These are phyloP conservation scores for Coelastrella sp. DNA, from an alignment of 139 green algal genomes.

Conservation along the genomic window DNA sequence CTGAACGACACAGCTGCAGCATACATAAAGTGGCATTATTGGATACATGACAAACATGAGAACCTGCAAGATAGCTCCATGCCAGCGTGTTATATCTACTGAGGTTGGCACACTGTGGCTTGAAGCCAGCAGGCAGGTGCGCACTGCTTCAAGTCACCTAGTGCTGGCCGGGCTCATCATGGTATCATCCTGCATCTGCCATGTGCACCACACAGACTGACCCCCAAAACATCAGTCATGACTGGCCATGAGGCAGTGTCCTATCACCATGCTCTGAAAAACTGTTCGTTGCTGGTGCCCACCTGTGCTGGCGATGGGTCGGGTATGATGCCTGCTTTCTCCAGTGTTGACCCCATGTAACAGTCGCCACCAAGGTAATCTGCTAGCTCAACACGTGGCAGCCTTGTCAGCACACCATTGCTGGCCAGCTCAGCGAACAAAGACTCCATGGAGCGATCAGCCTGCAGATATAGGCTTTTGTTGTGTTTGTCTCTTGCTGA, in stretches of 20 bases:
- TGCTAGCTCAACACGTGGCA: constrained; percentile 7
- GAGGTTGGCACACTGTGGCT: too few relatives aligned
- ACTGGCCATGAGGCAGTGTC: constrained; percentile 5
- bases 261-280: neutral
- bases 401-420: constrained; percentile 71
- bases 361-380: constrained; percentile 73
- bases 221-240: too few relatives aligned
- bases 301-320: constrained; percentile 81
- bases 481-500: neutral
- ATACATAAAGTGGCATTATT: too few relatives aligned
- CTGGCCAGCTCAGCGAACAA: constrained; percentile 90
- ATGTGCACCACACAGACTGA: too few relatives aligned
- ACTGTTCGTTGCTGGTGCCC: neutral
- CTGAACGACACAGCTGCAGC: too few relatives aligned
- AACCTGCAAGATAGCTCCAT: too few relatives aligned
- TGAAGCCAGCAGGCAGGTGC: too few relatives aligned
- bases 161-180: too few relatives aligned
- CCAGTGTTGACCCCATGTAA: constrained; percentile 64
- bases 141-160: too few relatives aligned
- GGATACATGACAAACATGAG: too few relatives aligned
- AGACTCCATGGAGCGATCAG: constrained; percentile 86
- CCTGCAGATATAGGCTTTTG: constrained; percentile 49
- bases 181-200: too few relatives aligned
- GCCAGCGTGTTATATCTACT: too few relatives aligned
- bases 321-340: constrained; percentile 70